phyloP scores from a whole-genome alignment of 2,329 filamentous ascomycete species.

The Xenoacremonium recifei region DNA sequence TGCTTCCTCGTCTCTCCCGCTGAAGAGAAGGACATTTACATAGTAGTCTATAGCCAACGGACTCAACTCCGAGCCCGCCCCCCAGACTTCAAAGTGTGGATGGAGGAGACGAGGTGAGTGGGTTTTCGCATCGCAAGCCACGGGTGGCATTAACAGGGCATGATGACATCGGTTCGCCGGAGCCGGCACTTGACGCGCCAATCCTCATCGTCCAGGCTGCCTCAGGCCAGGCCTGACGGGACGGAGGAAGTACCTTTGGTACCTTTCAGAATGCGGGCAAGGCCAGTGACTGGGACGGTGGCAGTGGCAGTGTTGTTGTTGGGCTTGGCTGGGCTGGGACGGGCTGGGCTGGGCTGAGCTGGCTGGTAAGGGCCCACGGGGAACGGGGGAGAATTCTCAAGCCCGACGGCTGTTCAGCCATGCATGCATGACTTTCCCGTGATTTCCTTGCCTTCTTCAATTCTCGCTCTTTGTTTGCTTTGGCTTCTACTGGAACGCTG shows the following conservation, averaged over 20 bases:
- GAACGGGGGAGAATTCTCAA: not conserved
- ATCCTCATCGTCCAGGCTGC: too few relatives aligned
- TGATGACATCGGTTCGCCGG: conserved; percentile 17
- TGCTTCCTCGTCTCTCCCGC: not conserved
- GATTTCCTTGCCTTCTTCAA: not conserved
- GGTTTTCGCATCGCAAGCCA: not conserved
- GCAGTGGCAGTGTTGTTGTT: not conserved
- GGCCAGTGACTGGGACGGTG: not conserved
- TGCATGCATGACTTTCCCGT: not conserved
- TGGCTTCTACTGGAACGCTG: too few relatives aligned
- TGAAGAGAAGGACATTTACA: too few relatives aligned
- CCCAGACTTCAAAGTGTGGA: not conserved
- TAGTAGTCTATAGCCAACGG: too few relatives aligned
- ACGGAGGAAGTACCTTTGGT: not conserved
- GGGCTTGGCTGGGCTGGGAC: too few relatives aligned
- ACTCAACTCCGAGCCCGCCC: too few relatives aligned
- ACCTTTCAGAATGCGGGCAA: not conserved
- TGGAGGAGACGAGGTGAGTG: not conserved
- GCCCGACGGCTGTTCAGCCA: too few relatives aligned
- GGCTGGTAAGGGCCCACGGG: too few relatives aligned
- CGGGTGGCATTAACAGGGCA: not conserved
- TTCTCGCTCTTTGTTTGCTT: too few relatives aligned
- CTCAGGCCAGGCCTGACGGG: too few relatives aligned
- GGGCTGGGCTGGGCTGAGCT: too few relatives aligned
- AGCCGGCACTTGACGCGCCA: conserved; percentile 16